phyloP scores from a whole-genome alignment of 192 early-diverging fungal species.

The Gigaspora rosea region DNA sequence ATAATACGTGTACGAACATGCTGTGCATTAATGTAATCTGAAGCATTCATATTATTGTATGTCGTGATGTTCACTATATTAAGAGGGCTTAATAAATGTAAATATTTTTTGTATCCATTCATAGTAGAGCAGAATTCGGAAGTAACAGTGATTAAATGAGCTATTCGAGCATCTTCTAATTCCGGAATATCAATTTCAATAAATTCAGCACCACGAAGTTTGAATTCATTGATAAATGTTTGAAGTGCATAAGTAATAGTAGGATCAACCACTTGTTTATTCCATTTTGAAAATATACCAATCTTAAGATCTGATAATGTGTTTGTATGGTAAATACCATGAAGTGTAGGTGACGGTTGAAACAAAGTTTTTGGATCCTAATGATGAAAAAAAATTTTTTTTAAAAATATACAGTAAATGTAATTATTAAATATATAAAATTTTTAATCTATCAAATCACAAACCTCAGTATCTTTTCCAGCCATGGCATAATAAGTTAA shows the following conservation, averaged over 20 bases:
- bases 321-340: conserved; percentile 26
- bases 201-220: conserved; percentile 58
- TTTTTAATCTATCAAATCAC: not conserved
- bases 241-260: conserved; percentile 38
- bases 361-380: conserved; percentile 48
- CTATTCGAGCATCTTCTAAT: conserved; percentile 54
- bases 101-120: not conserved
- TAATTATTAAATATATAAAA: not conserved
- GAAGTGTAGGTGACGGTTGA: conserved; percentile 55
- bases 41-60: not conserved
- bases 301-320: conserved; percentile 57
- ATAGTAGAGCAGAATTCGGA: conserved; percentile 51
- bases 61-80: not conserved
- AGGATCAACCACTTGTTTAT: conserved; percentile 43
- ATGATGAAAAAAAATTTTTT: not conserved
- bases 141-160: conserved; percentile 66
- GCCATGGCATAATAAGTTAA: conserved; percentile 65
- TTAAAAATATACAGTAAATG: not conserved
- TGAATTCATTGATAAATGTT: conserved; percentile 39
- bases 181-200: conserved; percentile 65
- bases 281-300: conserved; percentile 58
- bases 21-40: conserved; percentile 49
- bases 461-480: conserved; percentile 54
- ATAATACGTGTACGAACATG: conserved; percentile 59
- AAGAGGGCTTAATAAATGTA: conserved; percentile 5